Conservation (phyloP, 2,329 filamentous ascomycete species). For the Fusarium caatingaense region DNA sequence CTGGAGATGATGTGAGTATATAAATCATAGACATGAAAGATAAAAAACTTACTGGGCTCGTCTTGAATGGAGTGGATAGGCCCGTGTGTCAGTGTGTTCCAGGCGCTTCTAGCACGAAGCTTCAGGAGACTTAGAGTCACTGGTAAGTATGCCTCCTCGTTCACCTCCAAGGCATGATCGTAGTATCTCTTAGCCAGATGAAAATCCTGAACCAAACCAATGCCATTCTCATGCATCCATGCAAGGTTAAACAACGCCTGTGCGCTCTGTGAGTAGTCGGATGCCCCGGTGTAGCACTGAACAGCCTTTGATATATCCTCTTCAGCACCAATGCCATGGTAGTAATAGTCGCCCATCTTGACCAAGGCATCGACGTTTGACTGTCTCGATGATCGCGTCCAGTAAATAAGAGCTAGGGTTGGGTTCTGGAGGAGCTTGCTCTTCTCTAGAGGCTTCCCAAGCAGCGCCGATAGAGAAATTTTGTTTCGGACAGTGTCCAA, state of each 20-base stretch:
- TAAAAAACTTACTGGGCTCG: conserved; percentile 76
- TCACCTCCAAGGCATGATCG: conserved; percentile 90
- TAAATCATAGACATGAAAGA: background rate
- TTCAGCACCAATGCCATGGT: conserved; percentile 80
- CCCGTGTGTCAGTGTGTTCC: conserved; percentile 94
- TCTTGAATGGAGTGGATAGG: conserved; percentile 91
- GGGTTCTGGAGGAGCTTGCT: conserved; percentile 62
- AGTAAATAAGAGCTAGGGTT: conserved; percentile 84
- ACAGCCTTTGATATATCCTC: conserved; percentile 86
- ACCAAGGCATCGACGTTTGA: conserved; percentile 92
- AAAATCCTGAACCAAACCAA: conserved; percentile 93
- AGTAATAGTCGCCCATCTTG: conserved; percentile 99
- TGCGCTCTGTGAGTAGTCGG: conserved; percentile 90
- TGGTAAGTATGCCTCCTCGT: conserved; percentile 91
- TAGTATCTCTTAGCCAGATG: conserved; percentile 97
- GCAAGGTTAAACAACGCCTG: conserved; percentile 97
- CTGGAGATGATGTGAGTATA: conserved; percentile 58
- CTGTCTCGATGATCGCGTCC: conserved; percentile 94
- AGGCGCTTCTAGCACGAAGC: conserved; percentile 85
- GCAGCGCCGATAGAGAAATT: conserved; percentile 53
- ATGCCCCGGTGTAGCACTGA: conserved; percentile 90
- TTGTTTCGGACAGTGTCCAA: conserved; percentile 77
- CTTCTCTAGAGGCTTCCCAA: conserved; percentile 56
- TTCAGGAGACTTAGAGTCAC: conserved; percentile 91
- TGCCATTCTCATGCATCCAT: conserved; percentile 99